Conservation (phyloP, 768 basidiomycete species). For the Kwoniella dejecticola region DNA sequence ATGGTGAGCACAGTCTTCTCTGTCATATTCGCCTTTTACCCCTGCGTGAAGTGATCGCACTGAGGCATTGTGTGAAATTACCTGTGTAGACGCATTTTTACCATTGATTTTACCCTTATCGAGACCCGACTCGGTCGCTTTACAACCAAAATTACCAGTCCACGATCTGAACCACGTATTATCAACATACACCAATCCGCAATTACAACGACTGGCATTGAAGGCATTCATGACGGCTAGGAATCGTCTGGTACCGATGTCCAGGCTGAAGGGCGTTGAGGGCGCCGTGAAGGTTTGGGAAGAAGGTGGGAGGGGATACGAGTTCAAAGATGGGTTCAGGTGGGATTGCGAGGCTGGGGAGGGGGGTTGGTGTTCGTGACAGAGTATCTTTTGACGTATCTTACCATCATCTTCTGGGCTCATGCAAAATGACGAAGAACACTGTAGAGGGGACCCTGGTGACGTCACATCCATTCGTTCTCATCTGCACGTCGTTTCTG, state of each 20-base stretch:
- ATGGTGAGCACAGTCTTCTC: no score
- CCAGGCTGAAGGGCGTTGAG: constrained; percentile 11
- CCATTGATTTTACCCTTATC: constrained; percentile 25
- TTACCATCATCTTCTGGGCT: no score
- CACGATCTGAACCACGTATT: constrained; percentile 15
- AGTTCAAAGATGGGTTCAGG: constrained; percentile 17
- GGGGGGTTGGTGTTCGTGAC: constrained; percentile 5
- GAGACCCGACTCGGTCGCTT: not conserved
- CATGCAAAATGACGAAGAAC: no score
- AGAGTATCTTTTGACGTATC: not conserved
- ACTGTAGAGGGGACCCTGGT: no score
- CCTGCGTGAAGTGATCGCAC: not conserved
- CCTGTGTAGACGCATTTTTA: constrained; percentile 19
- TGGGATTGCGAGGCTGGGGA: constrained; percentile 18
- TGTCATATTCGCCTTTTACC: not conserved
- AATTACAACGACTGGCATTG: constrained; percentile 21
- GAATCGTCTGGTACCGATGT: constrained; percentile 8
- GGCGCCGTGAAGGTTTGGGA: constrained; percentile 15
- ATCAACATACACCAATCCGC: not conserved
- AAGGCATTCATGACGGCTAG: constrained; percentile 30
- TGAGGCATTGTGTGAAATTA: not conserved
- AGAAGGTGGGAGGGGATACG: constrained; percentile 32
- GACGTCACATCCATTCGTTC: not conserved
- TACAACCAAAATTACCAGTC: constrained; percentile 4
- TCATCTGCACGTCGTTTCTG: no score